Percentiles rank a stretch among this genome's conserved stretches.
These are phyloP conservation scores for Immersiella caudata DNA, from an alignment of 495 filamentous ascomycete species.

Conservation along the genomic window DNA sequence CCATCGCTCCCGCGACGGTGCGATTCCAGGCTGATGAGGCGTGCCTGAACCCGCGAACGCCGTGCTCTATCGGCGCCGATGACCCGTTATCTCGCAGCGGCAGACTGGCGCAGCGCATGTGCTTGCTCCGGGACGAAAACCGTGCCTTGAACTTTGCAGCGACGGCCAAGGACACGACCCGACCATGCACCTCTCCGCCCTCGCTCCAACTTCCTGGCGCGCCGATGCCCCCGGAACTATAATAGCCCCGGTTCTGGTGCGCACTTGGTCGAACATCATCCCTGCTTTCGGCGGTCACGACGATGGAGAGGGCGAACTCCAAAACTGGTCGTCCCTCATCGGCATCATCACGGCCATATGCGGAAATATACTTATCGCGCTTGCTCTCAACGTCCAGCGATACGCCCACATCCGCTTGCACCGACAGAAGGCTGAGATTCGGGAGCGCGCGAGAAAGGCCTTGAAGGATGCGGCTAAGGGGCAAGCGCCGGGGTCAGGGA, in stretches of 20 bases:
- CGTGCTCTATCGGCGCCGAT: conserved; percentile 15
- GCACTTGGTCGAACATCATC: conserved; percentile 9
- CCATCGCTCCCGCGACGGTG: background rate
- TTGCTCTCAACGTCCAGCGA: conserved; percentile 94
- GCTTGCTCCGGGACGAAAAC: conserved; percentile 9
- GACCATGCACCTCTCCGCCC: conserved; percentile 25
- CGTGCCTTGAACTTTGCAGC: background rate
- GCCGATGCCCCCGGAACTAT: background rate
- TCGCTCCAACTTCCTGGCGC: conserved; percentile 1
- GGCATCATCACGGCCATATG: conserved; percentile 89
- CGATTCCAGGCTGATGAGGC: conserved; percentile 4
- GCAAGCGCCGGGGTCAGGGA: conserved; percentile 32
- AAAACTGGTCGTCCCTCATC: conserved; percentile 89
- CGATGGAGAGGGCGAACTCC: conserved; percentile 52
- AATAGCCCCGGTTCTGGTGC: conserved; percentile 3
- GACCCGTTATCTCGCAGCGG: conserved; percentile 8
- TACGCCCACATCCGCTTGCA: conserved; percentile 87
- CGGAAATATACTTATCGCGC: conserved; percentile 89
- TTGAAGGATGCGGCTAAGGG: conserved; percentile 25
- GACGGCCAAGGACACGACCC: background rate
- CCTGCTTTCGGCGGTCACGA: conserved; percentile 32
- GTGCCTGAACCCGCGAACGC: conserved; percentile 2
- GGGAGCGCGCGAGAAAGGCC: conserved; percentile 58
- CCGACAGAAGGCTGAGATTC: conserved; percentile 38
- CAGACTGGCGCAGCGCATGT: conserved; percentile 12